Conservation (phyloP, 2,329 filamentous ascomycete genomes). For the Lasiodiplodia gonubiensis region DNA sequence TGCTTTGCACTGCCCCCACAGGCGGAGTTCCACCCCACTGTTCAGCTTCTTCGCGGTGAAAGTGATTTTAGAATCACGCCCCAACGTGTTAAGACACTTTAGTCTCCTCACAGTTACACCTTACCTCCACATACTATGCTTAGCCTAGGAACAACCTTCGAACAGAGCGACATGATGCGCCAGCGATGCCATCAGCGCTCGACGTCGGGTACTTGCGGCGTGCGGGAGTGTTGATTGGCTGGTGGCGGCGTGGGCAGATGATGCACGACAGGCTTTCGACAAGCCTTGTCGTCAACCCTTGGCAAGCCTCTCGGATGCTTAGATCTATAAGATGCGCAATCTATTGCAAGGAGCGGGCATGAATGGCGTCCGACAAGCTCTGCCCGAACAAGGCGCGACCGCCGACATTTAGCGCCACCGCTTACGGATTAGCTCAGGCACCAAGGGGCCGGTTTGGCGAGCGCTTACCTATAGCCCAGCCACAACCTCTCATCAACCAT, state of each 20-base stretch:
- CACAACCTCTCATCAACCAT: neutral
- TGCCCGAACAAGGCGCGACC: neutral
- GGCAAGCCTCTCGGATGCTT: neutral
- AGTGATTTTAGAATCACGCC: too few relatives aligned
- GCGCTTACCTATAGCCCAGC: neutral
- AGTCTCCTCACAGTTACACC: too few relatives aligned
- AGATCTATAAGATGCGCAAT: neutral
- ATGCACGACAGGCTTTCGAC: neutral
- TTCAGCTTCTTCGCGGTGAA: too few relatives aligned
- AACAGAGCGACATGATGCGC: neutral
- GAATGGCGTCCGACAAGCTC: neutral
- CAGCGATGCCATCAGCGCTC: neutral
- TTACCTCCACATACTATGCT: too few relatives aligned
- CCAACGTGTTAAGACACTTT: too few relatives aligned
- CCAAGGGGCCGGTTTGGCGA: neutral
- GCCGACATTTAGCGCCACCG: neutral
- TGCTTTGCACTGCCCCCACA: neutral
- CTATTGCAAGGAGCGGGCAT: neutral
- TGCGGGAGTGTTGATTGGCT: slow-evolving; percentile 8
- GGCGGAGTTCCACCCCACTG: too few relatives aligned
- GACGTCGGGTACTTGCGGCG: neutral
- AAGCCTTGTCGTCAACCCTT: neutral
- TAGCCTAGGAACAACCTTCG: too few relatives aligned
- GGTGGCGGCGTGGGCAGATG: neutral
- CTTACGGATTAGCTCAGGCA: neutral